Conservation (phyloP, 2,329 filamentous ascomycete genomes). For the Cladophialophora chaetospira region DNA sequence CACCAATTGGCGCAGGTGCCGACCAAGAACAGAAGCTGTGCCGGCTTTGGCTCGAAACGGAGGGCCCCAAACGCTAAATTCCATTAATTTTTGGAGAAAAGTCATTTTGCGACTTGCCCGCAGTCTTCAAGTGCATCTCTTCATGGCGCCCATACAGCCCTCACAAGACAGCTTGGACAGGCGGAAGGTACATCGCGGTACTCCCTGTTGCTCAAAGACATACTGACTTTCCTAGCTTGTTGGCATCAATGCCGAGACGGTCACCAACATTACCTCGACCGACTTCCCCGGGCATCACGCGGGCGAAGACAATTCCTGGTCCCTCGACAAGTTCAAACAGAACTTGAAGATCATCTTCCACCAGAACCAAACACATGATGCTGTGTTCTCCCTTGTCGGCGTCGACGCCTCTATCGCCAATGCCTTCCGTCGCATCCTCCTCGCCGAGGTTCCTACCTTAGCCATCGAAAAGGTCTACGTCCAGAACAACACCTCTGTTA, state of each 20-base stretch:
- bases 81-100: not conserved
- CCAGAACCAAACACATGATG: constrained; percentile 73
- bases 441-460: constrained; percentile 90
- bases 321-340: constrained; percentile 69
- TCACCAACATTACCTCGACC: constrained; percentile 83
- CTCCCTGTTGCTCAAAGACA: not conserved
- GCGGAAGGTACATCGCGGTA: constrained; percentile 25
- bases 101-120: not conserved
- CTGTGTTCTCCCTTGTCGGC: constrained; percentile 88
- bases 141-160: constrained; percentile 26
- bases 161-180: constrained; percentile 27
- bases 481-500: constrained; percentile 94
- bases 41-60: too few relatives aligned
- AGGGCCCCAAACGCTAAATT: not conserved
- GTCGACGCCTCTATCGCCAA: constrained; percentile 93
- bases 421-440: constrained; percentile 92
- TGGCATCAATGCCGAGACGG: constrained; percentile 83
- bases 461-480: constrained; percentile 94
- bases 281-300: constrained; percentile 92
- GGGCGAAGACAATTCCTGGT: constrained; percentile 82
- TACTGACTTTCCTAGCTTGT: constrained; percentile 48
- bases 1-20: constrained; percentile 6
- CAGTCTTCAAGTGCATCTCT: not conserved
- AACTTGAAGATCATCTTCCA: constrained; percentile 78
- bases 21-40: not conserved